phyloP scores from a whole-genome alignment of 2,329 filamentous ascomycete genomes.

The Phialophora chinensis region DNA sequence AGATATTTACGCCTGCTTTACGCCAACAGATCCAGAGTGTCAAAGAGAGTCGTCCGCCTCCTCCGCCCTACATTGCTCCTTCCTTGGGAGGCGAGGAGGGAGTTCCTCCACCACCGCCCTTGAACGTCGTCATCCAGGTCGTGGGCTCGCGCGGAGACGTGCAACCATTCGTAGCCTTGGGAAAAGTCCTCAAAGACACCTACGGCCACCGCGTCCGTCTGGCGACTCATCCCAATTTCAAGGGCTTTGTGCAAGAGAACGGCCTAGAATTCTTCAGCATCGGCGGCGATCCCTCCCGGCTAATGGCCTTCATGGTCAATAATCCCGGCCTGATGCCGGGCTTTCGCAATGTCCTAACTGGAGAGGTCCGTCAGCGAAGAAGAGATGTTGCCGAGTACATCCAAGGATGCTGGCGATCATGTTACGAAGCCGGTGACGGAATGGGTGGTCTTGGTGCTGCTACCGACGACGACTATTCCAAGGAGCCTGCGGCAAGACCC shows the following conservation, averaged over 20 bases:
- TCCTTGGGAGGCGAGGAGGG: constrained; percentile 67
- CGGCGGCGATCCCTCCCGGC: constrained; percentile 72
- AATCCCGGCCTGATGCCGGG: constrained; percentile 84
- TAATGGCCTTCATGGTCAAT: constrained; percentile 91
- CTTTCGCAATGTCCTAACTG: constrained; percentile 74
- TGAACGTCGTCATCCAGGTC: constrained; percentile 76
- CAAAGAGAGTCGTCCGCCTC: constrained; percentile 27
- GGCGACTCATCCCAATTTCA: constrained; percentile 73
- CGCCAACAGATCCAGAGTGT: constrained; percentile 54
- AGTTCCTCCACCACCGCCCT: constrained; percentile 19
- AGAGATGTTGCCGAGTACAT: constrained; percentile 80
- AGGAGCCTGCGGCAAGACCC: constrained; percentile 59
- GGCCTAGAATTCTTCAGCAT: constrained; percentile 77
- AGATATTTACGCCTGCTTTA: constrained; percentile 69
- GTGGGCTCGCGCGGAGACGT: constrained; percentile 76
- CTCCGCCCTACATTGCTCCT: constrained; percentile 61
- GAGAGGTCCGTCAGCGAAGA: constrained; percentile 75
- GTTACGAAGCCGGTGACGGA: constrained; percentile 56
- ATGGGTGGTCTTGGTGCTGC: constrained; percentile 52
- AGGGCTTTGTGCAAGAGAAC: constrained; percentile 69
- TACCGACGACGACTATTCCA: constrained; percentile 42
- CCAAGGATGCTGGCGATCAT: constrained; percentile 74
- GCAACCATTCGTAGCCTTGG: constrained; percentile 74
- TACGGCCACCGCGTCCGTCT: constrained; percentile 75
- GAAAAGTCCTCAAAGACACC: constrained; percentile 65